phyloP scores from a whole-genome alignment of 371 early-diverging fungal genomes.

The Mucor piriformis region DNA sequence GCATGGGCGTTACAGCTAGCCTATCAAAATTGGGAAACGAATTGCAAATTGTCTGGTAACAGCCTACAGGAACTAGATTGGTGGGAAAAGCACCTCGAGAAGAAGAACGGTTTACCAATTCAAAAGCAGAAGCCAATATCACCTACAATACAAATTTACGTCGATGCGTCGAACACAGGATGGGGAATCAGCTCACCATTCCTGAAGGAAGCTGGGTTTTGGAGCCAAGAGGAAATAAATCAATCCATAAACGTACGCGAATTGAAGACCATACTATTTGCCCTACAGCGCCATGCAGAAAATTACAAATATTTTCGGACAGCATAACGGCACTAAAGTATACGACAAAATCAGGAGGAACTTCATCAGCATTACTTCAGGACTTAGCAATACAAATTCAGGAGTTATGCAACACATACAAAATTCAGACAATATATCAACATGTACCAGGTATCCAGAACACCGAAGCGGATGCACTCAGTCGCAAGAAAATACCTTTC shows the following conservation, averaged over 20 bases:
- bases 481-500: not conserved
- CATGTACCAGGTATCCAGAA: slow-evolving; percentile 4
- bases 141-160: not conserved
- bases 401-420: not conserved
- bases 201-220: slow-evolving; percentile 13
- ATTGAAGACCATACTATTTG: slow-evolving; percentile 17
- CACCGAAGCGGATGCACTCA: slow-evolving; percentile 1
- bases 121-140: not conserved
- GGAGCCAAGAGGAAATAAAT: slow-evolving; percentile 13
- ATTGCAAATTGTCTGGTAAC: not conserved
- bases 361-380: not conserved
- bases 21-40: not conserved
- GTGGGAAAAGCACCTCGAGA: not conserved
- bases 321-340: slow-evolving; percentile 33
- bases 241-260: slow-evolving; percentile 26
- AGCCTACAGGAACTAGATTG: slow-evolving; percentile 2
- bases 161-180: slow-evolving; percentile 15
- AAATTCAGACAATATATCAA: not conserved
- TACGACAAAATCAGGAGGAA: slow-evolving; percentile 20
- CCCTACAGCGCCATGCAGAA: slow-evolving; percentile 6
- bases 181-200: slow-evolving; percentile 15
- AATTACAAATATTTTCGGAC: slow-evolving; percentile 13
- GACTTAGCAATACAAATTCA: slow-evolving; percentile 3
- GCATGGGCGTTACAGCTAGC: not conserved
- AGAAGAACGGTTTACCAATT: slow-evolving; percentile 19